These are phyloP conservation scores for Pseudogymnoascus sp. DNA, from an alignment of 2,329 filamentous ascomycete species.

Conservation along the genomic window DNA sequence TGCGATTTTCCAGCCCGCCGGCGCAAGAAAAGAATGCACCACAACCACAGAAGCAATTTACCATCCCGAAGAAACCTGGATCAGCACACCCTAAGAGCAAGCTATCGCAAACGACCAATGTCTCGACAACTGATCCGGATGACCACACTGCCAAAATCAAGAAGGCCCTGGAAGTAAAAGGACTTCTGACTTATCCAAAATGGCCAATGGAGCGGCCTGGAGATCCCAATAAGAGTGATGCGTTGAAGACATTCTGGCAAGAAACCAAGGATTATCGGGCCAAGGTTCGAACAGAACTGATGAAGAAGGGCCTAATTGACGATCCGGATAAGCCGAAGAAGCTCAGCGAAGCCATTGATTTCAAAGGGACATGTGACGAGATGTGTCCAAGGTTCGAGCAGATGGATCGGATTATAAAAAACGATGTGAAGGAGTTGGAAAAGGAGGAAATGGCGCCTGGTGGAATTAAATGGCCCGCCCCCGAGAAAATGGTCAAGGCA, in stretches of 20 bases:
- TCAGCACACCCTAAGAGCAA: conserved; percentile 2
- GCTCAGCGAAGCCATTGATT: conserved; percentile 56
- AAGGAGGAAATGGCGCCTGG: conserved; percentile 37
- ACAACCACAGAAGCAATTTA: not conserved
- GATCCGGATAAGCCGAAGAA: conserved; percentile 56
- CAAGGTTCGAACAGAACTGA: conserved; percentile 48
- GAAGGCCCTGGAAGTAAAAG: conserved; percentile 46
- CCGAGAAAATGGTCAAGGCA: conserved; percentile 56
- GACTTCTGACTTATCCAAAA: conserved; percentile 32
- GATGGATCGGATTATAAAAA: conserved; percentile 53
- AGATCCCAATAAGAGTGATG: conserved; percentile 41
- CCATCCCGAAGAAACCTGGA: conserved; percentile 8
- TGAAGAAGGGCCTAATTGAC: conserved; percentile 54
- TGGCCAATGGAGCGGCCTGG: conserved; percentile 48
- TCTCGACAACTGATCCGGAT: not conserved
- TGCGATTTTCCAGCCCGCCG: conserved; percentile 20
- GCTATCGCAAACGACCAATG: conserved; percentile 3
- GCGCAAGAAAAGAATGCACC: not conserved
- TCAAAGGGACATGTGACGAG: conserved; percentile 60
- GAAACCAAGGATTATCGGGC: conserved; percentile 50
- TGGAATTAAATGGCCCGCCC: conserved; percentile 39
- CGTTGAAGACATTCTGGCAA: conserved; percentile 48
- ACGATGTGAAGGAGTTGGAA: conserved; percentile 50
- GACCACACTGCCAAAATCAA: conserved; percentile 42
- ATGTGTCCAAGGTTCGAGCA: conserved; percentile 65